These are phyloP conservation scores for Hanseniaspora taiwanica DNA, from an alignment of 805 yeast species.

Conservation along the genomic window DNA sequence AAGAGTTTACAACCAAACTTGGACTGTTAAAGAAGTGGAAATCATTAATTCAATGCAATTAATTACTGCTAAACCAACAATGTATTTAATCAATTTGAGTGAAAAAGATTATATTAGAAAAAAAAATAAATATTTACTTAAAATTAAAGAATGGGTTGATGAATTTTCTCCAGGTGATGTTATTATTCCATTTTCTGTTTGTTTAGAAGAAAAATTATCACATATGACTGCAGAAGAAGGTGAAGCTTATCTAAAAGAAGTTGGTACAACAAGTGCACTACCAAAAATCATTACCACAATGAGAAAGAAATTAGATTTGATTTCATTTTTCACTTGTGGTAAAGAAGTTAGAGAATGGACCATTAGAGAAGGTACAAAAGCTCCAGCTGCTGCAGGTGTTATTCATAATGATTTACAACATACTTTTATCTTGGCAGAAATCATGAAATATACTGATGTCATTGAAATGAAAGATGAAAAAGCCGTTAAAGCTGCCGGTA, in stretches of 20 bases:
- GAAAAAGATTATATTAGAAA: slow-evolving; percentile 80
- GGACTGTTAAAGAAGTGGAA: slow-evolving; percentile 90
- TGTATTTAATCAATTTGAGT: slow-evolving; percentile 79
- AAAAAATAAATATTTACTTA: slow-evolving; percentile 73
- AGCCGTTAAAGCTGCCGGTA: slow-evolving; percentile 77
- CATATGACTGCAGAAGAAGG: slow-evolving; percentile 75
- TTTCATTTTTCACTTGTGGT: slow-evolving; percentile 93
- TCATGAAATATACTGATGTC: slow-evolving; percentile 74
- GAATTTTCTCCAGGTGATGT: slow-evolving; percentile 76
- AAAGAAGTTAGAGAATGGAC: slow-evolving; percentile 99
- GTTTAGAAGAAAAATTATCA: slow-evolving; percentile 83
- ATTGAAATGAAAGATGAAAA: slow-evolving; percentile 69
- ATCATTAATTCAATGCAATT: slow-evolving; percentile 73
- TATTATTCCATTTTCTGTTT: slow-evolving; percentile 87
- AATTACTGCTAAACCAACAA: slow-evolving; percentile 90
- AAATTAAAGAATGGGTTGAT: slow-evolving; percentile 85
- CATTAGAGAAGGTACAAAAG: slow-evolving; percentile 76
- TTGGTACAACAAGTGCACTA: slow-evolving; percentile 67
- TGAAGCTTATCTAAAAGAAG: slow-evolving; percentile 56
- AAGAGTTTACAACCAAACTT: slow-evolving; percentile 74
- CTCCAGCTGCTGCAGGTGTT: slow-evolving; percentile 99
- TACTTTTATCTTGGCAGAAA: slow-evolving; percentile 89
- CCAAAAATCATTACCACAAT: slow-evolving; percentile 77
- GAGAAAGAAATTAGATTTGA: slow-evolving; percentile 77
- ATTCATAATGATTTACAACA: slow-evolving; percentile 91